Evolutionary conservation across 2,329 filamentous ascomycete species (phyloP).

Genomic region (Clathrospora elynae): DNA sequence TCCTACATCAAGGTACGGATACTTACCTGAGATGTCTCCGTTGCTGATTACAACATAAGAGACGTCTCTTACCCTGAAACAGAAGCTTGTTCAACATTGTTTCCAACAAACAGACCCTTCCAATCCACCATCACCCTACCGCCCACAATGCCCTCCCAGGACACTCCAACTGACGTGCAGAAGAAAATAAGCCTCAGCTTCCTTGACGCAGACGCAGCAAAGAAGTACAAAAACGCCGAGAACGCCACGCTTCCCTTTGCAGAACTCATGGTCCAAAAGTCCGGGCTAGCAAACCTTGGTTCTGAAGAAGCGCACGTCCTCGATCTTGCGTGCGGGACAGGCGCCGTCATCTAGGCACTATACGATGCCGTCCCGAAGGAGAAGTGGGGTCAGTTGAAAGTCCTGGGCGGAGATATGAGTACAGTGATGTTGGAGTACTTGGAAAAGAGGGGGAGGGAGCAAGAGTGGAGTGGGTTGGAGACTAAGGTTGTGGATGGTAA

Average conservation of each 20-base stretch:
- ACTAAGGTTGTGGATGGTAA: conserved; percentile 25
- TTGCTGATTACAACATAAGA: too few relatives aligned
- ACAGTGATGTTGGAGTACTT: conserved; percentile 29
- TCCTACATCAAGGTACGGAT: too few relatives aligned
- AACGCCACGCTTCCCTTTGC: conserved; percentile 28
- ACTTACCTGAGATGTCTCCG: too few relatives aligned
- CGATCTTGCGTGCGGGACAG: conserved; percentile 36
- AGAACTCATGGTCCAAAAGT: conserved; percentile 17
- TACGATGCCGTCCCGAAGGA: conserved; percentile 20
- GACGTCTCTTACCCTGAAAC: too few relatives aligned
- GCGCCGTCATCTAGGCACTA: conserved; percentile 26
- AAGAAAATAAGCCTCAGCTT: neutral
- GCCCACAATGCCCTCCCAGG: neutral
- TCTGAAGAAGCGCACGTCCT: conserved; percentile 20
- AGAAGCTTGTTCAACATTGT: too few relatives aligned
- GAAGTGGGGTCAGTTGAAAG: conserved; percentile 20
- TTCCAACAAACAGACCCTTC: too few relatives aligned
- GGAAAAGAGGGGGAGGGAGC: conserved; percentile 12
- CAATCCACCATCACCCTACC: neutral
- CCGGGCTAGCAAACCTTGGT: conserved; percentile 1
- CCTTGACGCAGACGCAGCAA: conserved; percentile 14
- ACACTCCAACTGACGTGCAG: neutral
- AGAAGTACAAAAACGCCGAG: conserved; percentile 27
- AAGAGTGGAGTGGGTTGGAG: conserved; percentile 27
- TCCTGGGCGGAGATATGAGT: conserved; percentile 33